Conservation (phyloP, 2,329 filamentous ascomycete species). For the Xylariaceae sp. region DNA sequence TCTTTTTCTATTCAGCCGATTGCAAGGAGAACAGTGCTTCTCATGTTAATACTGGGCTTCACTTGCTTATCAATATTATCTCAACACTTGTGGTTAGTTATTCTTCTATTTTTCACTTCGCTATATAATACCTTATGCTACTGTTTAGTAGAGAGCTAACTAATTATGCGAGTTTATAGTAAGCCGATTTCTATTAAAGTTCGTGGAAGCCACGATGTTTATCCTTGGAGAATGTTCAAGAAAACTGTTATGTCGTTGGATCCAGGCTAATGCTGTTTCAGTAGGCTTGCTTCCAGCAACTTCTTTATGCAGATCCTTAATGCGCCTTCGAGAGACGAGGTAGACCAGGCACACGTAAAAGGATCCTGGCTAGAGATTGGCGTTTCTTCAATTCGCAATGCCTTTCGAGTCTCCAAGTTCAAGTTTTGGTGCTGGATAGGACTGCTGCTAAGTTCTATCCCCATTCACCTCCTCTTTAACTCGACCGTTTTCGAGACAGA, state of each 20-base stretch:
- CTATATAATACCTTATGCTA: too few relatives aligned
- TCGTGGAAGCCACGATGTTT: too few relatives aligned
- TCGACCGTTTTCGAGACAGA: constrained; percentile 36
- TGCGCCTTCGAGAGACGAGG: constrained; percentile 55
- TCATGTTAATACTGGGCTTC: neutral
- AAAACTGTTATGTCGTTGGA: neutral
- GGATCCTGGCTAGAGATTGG: constrained; percentile 54
- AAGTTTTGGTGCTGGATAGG: constrained; percentile 32
- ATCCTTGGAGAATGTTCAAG: neutral
- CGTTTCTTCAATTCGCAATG: constrained; percentile 49
- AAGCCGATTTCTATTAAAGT: too few relatives aligned
- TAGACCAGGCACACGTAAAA: constrained; percentile 54
- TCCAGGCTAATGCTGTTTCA: neutral
- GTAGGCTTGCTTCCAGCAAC: neutral
- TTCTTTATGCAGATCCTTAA: constrained; percentile 53
- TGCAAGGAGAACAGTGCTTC: neutral
- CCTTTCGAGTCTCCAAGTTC: constrained; percentile 34
- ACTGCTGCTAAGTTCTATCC: constrained; percentile 35
- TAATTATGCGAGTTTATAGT: too few relatives aligned
- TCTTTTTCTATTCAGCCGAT: neutral
- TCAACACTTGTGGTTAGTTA: neutral
- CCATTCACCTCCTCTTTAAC: constrained; percentile 40
- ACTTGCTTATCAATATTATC: neutral
- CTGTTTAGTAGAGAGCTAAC: too few relatives aligned
- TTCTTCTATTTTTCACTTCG: too few relatives aligned